Conservation (phyloP, 495 filamentous ascomycete genomes). For the Acidomyces sp. region DNA sequence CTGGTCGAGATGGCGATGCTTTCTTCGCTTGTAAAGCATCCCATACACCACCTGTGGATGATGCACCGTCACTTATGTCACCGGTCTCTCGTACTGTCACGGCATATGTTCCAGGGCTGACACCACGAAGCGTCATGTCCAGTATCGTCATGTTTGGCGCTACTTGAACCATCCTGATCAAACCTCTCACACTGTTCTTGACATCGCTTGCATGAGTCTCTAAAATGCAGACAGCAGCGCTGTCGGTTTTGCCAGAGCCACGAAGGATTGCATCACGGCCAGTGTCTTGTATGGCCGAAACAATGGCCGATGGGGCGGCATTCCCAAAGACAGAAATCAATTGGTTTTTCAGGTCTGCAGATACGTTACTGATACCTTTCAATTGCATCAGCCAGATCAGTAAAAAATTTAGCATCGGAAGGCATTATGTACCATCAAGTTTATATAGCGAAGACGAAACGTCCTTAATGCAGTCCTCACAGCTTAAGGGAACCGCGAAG, state of each 20-base stretch:
- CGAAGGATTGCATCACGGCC: conserved; percentile 89
- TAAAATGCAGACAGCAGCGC: conserved; percentile 94
- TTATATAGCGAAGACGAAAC: conserved; percentile 62
- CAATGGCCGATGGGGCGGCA: conserved; percentile 76
- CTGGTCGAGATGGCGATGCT: conserved; percentile 29
- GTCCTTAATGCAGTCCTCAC: conserved; percentile 72
- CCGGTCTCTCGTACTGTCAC: conserved; percentile 77
- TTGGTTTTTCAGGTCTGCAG: conserved; percentile 52
- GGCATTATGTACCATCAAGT: conserved; percentile 48
- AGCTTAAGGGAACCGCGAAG: conserved; percentile 89
- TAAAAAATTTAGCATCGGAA: not conserved
- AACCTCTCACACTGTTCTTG: conserved; percentile 27
- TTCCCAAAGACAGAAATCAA: conserved; percentile 58
- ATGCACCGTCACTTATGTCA: conserved; percentile 72
- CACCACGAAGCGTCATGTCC: conserved; percentile 75
- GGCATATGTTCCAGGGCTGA: conserved; percentile 67
- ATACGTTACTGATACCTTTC: conserved; percentile 50
- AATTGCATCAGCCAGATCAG: not conserved
- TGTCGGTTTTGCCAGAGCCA: conserved; percentile 72
- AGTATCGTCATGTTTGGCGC: conserved; percentile 54
- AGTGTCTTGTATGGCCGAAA: conserved; percentile 73
- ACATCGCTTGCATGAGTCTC: conserved; percentile 54
- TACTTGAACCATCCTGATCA: conserved; percentile 34
- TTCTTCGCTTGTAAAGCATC: conserved; percentile 41
- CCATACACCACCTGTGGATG: conserved; percentile 77